Base-by-base conservation (phyloP, 192 early-diverging fungal genomes). In the Coemansia sp. region DNA sequence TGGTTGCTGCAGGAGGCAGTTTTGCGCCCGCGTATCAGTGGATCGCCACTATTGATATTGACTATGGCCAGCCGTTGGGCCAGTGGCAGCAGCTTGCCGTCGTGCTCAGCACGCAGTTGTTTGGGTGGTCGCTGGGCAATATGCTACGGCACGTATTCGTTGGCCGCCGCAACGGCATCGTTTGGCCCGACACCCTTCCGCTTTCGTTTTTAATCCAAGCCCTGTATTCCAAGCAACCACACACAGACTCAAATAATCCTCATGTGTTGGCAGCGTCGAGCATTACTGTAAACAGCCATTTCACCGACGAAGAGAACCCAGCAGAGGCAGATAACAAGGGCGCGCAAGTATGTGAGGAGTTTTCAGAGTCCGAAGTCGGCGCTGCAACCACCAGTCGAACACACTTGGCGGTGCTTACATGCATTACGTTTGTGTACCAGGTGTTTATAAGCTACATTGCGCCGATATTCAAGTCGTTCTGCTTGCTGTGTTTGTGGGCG, bases 401-500 rank as follows among this genome's bases (percentile, higher is more conserved):
- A 3, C 45, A 58, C n/a, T 53, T 78, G 53, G 66, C 57, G 3
- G 49, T 73, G 5, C 50, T 79, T 4, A 69, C 70, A 5, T 49
- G 43, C 5, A 61, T 53, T 8, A 74, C 69, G 20, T 82, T 85
- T 62, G 62, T 75, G 14, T 88, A 78, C 57, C 74, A 83, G 29
- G 71, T 83, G 39, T 14, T 87, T 9, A 75, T 89, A 16, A 75
- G 80, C 47, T 87, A 84, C 66, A 78, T 92, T 45, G 82, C 86
- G 53, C 90, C 90, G 4, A 54, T 88, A 7, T 76, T 91, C 56
- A 84, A 86, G n/a, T 84, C 85, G 11, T 74, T 94, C 20, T 79
- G 86, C 23, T 67, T 85, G 56, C 68, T 90, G 6, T 90, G 88
- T 59, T 55, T 86, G 49, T 66, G 80, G 48, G 71, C 70, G 6